Base-by-base conservation (phyloP, 352 stramenopile genomes). In the Globisporangium paddicum region DNA sequence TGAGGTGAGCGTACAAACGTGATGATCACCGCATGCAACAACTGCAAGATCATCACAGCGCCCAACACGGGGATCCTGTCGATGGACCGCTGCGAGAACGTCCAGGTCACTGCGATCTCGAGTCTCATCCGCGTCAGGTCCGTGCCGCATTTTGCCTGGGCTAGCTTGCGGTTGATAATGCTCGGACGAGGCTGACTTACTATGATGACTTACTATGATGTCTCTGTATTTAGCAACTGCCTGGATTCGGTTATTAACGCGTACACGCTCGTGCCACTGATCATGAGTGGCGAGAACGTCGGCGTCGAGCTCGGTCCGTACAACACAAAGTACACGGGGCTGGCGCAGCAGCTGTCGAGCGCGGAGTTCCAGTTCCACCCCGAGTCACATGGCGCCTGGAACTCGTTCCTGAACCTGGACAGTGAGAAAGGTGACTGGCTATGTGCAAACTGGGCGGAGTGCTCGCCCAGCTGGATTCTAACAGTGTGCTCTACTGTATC, bases 41-140 rank as follows among this genome's bases (percentile, higher is more conserved):
- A 98, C 66, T 98, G 94, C 75, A 97, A 89, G 34, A 96, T 99
- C 58, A 84, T 99, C 44, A 84, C 95, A n/a, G 95, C 89, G n/a
- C 93, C 95, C 23, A 96, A 95, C 50, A 91, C 85, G 18, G 93
- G 93, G 5, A 86, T 98, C 51, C 71, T 97, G 21, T 91, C 92
- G 18, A 81, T 98, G 47, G 92, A 98, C 49, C 90, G 97, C 19
- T 98, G 95, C 68, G 93, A 98, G 71, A 96, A 96, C 25, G 91
- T 96, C 16, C 87, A 89, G 19, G 82, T 99, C 13, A 88, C 82
- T 13, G 73, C 72, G 18, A 90, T 97, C 26, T 82, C 87, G 2
- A 87, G 91, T n/a, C 78, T 95, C 38, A 69, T 96, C 44, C 78
- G 90, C 16, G 82, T 98, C 67, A 90, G 82, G 82, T 94, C 67